Conservation (phyloP, 352 stramenopile species). For the Pseudoperonospora humuli region DNA sequence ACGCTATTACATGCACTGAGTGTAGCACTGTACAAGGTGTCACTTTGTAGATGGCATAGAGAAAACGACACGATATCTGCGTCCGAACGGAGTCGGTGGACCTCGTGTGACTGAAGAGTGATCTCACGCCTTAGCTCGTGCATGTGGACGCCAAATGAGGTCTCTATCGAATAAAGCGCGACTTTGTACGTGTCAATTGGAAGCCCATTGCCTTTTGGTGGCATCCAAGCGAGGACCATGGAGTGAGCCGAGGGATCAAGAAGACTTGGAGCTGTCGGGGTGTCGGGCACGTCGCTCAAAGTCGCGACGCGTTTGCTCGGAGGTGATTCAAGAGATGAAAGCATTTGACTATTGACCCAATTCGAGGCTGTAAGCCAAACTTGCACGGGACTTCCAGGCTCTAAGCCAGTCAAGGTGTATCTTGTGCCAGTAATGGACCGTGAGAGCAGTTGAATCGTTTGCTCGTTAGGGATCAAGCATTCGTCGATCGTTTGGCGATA, state of each 20-base stretch:
- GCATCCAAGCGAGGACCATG: conserved; percentile 26
- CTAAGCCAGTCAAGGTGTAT: conserved; percentile 33
- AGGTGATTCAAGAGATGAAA: conserved; percentile 35
- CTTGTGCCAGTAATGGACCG: conserved; percentile 41
- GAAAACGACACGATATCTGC: conserved; percentile 3
- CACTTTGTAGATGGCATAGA: conserved; percentile 31
- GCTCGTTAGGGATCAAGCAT: not conserved
- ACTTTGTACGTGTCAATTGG: conserved; percentile 41
- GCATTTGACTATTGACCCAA: conserved; percentile 48
- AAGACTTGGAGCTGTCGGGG: conserved; percentile 19
- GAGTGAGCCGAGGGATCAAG: conserved; percentile 30
- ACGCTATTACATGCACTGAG: conserved; percentile 42
- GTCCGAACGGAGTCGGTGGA: conserved; percentile 5
- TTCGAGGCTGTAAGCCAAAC: conserved; percentile 56
- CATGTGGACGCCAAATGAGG: conserved; percentile 47
- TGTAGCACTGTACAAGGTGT: conserved; percentile 39
- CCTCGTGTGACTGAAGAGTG: conserved; percentile 14
- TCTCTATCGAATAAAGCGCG: conserved; percentile 41
- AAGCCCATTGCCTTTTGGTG: conserved; percentile 45
- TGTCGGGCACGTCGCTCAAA: conserved; percentile 44
- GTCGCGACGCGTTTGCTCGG: conserved; percentile 28
- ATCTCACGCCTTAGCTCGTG: conserved; percentile 36
- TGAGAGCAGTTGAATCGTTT: conserved; percentile 31
- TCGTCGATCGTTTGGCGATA: conserved; percentile 31
- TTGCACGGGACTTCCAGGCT: conserved; percentile 29